These are phyloP conservation scores for Penicillium sp. DNA, from an alignment of 2,329 filamentous ascomycete species.

Conservation along the genomic window DNA sequence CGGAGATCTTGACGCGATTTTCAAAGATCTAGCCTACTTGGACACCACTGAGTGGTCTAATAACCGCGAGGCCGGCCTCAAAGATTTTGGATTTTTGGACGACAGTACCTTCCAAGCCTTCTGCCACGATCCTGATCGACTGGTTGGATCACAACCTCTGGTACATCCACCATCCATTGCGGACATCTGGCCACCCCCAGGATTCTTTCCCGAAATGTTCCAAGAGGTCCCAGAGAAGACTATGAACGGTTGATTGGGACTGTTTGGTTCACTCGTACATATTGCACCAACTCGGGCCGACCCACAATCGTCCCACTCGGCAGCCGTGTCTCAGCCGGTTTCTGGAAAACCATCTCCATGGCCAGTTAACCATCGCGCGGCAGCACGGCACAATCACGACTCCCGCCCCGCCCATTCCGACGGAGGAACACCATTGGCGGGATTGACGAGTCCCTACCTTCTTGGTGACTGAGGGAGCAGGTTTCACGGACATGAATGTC, in stretches of 20 bases:
- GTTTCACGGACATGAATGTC: background rate
- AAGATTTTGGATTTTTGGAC: slow-evolving; percentile 47
- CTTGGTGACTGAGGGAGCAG: background rate
- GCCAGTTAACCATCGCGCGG: background rate
- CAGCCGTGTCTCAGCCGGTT: background rate
- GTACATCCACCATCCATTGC: slow-evolving; percentile 42
- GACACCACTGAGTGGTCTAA: slow-evolving; percentile 47
- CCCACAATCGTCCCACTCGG: background rate
- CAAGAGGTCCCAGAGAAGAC: slow-evolving; percentile 26
- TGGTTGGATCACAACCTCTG: slow-evolving; percentile 37
- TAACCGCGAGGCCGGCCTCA: slow-evolving; percentile 42
- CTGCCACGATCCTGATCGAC: slow-evolving; percentile 46
- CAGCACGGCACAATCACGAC: background rate
- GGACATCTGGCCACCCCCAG: slow-evolving; percentile 45
- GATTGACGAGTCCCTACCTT: background rate
- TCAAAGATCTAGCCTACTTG: slow-evolving; percentile 47
- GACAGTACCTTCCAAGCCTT: slow-evolving; percentile 47
- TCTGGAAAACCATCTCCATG: background rate
- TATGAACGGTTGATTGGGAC: slow-evolving; percentile 19
- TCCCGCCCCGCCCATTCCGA: background rate
- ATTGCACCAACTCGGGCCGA: background rate
- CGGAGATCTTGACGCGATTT: slow-evolving; percentile 44
- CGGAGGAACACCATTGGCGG: background rate
- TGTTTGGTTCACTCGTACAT: background rate
- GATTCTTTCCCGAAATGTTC: slow-evolving; percentile 44